These are phyloP conservation scores for Kluyveromyces sp. DNA, from an alignment of 1,139 yeast genomes.

Conservation along the genomic window DNA sequence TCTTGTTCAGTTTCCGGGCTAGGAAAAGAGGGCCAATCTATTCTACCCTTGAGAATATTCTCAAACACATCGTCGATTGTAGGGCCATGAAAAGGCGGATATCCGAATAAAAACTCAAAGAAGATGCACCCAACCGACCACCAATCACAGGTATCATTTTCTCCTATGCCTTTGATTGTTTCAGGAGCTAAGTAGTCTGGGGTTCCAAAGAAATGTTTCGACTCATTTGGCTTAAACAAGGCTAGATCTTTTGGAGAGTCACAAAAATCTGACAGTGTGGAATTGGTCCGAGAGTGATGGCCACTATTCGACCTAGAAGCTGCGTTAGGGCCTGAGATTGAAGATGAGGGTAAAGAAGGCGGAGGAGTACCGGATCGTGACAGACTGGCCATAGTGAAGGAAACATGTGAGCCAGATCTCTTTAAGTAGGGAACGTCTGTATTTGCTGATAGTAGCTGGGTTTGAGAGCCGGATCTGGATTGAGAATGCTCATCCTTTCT, in stretches of 20 bases:
- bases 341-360: slow-evolving; percentile 12
- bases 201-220: slow-evolving; percentile 80
- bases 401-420: slow-evolving; percentile 28
- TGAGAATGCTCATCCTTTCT: slow-evolving; percentile 25
- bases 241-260: slow-evolving; percentile 39
- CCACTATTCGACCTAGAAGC: slow-evolving; percentile 7
- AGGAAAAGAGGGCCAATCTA: slow-evolving; percentile 74
- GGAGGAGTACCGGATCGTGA: slow-evolving; percentile 30
- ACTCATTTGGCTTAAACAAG: slow-evolving; percentile 61
- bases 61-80: slow-evolving; percentile 78
- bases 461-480: slow-evolving; percentile 34
- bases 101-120: slow-evolving; percentile 87
- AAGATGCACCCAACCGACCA: slow-evolving; percentile 97
- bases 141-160: slow-evolving; percentile 91
- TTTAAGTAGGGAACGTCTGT: slow-evolving; percentile 30
- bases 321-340: slow-evolving; percentile 13
- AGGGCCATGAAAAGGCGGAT: slow-evolving; percentile 87
- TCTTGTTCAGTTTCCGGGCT: slow-evolving; percentile 46
- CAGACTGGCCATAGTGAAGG: slow-evolving; percentile 24
- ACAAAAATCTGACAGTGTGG: slow-evolving; percentile 8
- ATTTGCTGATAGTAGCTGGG: slow-evolving; percentile 28
- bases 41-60: slow-evolving; percentile 63
- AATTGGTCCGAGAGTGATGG: slow-evolving; percentile 9
- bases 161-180: slow-evolving; percentile 79
- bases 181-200: slow-evolving; percentile 98